A percentile compares a stretch with the other conserved stretches of the same genome.
These are phyloP conservation scores for Arxiozyma slooffiae DNA, from an alignment of 1,139 yeast genomes.

Conservation along the genomic window DNA sequence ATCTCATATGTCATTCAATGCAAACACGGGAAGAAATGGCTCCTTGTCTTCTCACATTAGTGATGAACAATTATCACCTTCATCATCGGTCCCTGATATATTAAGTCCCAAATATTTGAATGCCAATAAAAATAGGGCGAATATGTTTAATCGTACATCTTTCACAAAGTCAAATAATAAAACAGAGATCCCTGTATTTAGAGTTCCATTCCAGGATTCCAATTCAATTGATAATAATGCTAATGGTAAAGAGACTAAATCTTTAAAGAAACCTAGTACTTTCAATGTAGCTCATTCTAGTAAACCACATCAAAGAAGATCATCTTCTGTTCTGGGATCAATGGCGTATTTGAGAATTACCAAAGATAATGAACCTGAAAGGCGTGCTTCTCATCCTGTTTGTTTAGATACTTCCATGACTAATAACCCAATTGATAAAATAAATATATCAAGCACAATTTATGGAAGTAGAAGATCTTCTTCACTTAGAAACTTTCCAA, in stretches of 20 bases:
- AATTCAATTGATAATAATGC: neutral
- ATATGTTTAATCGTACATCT: neutral
- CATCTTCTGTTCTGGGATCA: constrained; percentile 11
- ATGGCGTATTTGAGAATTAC: neutral
- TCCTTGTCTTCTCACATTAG: neutral
- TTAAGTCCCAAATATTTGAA: neutral
- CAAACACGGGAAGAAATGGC: neutral
- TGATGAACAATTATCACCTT: constrained; percentile 1
- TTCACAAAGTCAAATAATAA: neutral
- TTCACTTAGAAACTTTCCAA: constrained; percentile 9
- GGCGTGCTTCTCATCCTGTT: constrained; percentile 27
- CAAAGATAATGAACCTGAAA: constrained; percentile 4
- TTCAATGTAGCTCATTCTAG: neutral
- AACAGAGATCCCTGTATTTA: constrained; percentile 35
- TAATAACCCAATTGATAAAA: neutral
- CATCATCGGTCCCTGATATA: neutral
- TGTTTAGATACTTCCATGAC: neutral
- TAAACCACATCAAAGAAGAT: constrained; percentile 16
- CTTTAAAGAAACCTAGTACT: constrained; percentile 2
- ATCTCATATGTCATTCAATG: neutral
- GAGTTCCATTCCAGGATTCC: constrained; percentile 55
- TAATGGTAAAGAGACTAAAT: constrained; percentile 8
- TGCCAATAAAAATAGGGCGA: neutral
- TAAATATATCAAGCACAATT: neutral
- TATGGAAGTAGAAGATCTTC: constrained; percentile 6